Base-by-base conservation (phyloP, 139 green algal genomes). In the Chlamydomonas sp. region DNA sequence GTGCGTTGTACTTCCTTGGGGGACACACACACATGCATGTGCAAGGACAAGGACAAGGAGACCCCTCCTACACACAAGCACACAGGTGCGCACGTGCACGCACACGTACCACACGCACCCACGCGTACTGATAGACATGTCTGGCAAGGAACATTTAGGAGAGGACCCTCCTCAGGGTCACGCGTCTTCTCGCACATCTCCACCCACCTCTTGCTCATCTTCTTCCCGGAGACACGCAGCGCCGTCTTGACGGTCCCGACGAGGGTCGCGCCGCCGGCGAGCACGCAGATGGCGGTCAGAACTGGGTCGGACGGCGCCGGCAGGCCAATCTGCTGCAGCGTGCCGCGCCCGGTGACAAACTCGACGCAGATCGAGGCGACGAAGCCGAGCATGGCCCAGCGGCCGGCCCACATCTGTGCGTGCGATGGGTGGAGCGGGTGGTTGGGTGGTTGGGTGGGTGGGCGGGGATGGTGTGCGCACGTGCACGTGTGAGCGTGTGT, bases 361-460 rank as follows among this genome's bases (percentile, higher is more conserved):
- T 91, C 86, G 38, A 75, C 83, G 0, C 83, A 63, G 16, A 89
- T 76, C 54, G 30, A 71, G 10, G 67, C 72, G 0, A 87, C 60
- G 69, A 90, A 90, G 43, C 86, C 86, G 38, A 87, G 72, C 86
- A 89, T 88, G 5, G 83, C 81, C 68, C 85, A 77, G 28, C 86
- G 80, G 6, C 84, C 82, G 0, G 76, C 75, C 80, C 81, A 91
- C 30, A 81, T 66, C 70, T 84, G 75, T 4, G 43, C 5, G 26
- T 10, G 50, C 50, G 43, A 16, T 16, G 16, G 43, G 13, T 26
- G 43, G 13, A 54, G 43, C 43, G 16, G 43, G 13, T 26, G 43
- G 13, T 16, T 54, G 13, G 13, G 16, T 13, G 43, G 16, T 54
- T 54, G 13, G 43, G 43, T 20, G 58, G 58, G 10, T 16, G 58